phyloP scores from a whole-genome alignment of 2,329 filamentous ascomycete species.

The Fusarium decemcellulare region DNA sequence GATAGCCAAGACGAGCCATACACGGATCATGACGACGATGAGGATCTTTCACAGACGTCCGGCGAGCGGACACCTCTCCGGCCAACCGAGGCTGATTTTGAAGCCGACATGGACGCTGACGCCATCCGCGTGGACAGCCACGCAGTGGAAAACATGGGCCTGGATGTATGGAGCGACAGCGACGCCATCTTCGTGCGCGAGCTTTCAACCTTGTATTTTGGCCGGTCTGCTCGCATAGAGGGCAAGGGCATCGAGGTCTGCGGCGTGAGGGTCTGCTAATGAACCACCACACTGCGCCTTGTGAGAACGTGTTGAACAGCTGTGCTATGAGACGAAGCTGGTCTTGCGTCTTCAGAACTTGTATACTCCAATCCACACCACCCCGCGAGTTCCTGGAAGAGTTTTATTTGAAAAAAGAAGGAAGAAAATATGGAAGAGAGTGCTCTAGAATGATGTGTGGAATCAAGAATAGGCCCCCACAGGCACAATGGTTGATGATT shows the following conservation, averaged over 20 bases:
- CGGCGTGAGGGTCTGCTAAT: conserved; percentile 77
- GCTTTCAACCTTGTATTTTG: conserved; percentile 76
- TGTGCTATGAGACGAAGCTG: conserved; percentile 40
- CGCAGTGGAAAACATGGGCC: conserved; percentile 78
- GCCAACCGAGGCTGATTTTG: conserved; percentile 37
- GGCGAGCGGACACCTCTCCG: conserved; percentile 48
- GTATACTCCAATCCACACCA: conserved; percentile 33
- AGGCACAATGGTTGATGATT: conserved; percentile 16
- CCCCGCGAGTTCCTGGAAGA: conserved; percentile 22
- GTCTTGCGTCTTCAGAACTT: conserved; percentile 42
- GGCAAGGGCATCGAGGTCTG: conserved; percentile 82
- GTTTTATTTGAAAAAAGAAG: not conserved
- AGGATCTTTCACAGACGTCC: conserved; percentile 51
- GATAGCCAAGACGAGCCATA: conserved; percentile 62
- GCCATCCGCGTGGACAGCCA: conserved; percentile 72
- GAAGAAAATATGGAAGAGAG: conserved; percentile 1
- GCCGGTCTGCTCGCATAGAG: conserved; percentile 72
- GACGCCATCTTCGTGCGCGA: conserved; percentile 79
- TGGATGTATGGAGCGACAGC: conserved; percentile 81
- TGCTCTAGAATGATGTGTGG: conserved; percentile 27
- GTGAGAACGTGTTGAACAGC: conserved; percentile 5
- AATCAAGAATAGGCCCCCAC: conserved; percentile 34
- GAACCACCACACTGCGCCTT: not conserved
- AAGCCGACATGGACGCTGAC: conserved; percentile 54
- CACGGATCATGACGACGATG: conserved; percentile 51